These are phyloP conservation scores for Cryptococcus neoformans DNA, from an alignment of 1,284 basidiomycete species.

Conservation along the genomic window DNA sequence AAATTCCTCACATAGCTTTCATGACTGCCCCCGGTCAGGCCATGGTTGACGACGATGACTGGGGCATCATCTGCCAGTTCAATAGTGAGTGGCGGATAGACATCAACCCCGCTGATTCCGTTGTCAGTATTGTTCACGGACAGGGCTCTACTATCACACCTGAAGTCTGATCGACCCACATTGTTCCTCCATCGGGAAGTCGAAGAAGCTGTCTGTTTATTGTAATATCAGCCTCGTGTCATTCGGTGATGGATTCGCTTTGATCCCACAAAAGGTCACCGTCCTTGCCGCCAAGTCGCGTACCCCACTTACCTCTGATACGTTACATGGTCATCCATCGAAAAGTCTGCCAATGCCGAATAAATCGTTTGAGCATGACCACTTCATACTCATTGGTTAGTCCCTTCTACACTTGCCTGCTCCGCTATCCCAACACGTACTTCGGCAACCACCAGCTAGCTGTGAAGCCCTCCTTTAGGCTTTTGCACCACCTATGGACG, in stretches of 20 bases:
- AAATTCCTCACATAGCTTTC: slow-evolving; percentile 83
- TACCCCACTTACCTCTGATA: slow-evolving; percentile 59
- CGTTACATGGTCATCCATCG: slow-evolving; percentile 61
- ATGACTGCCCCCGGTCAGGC: slow-evolving; percentile 82
- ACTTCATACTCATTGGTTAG: slow-evolving; percentile 6
- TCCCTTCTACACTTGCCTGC: neutral
- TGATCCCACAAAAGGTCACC: neutral
- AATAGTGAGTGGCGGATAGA: slow-evolving; percentile 46
- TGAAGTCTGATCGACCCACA: slow-evolving; percentile 52
- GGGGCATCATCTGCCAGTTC: slow-evolving; percentile 62
- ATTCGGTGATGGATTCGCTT: neutral
- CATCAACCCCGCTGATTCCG: slow-evolving; percentile 53
- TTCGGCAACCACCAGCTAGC: slow-evolving; percentile 38
- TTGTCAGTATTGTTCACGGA: neutral
- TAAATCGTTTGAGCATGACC: slow-evolving; percentile 48
- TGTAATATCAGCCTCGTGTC: slow-evolving; percentile 47
- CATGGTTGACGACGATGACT: slow-evolving; percentile 72
- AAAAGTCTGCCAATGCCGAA: slow-evolving; percentile 55
- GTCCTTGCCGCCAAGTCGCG: neutral
- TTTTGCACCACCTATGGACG: slow-evolving; percentile 20
- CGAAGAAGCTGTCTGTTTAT: slow-evolving; percentile 55
- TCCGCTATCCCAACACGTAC: slow-evolving; percentile 4
- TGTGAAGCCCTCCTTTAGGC: slow-evolving; percentile 30
- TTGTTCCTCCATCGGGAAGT: slow-evolving; percentile 62
- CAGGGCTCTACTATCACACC: neutral